phyloP scores from a whole-genome alignment of 768 basidiomycete genomes.

The Termitomyces sp. region DNA sequence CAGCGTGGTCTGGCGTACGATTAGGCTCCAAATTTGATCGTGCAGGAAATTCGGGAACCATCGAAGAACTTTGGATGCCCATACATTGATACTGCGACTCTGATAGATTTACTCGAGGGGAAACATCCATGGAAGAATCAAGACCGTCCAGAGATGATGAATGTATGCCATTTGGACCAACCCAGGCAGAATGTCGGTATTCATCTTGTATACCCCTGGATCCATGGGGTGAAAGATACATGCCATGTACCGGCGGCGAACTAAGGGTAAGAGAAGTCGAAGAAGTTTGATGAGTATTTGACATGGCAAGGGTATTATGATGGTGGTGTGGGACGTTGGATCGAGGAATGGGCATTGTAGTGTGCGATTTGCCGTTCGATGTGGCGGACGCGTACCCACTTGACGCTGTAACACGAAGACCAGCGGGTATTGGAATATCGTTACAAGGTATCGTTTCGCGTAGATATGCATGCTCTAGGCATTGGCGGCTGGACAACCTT shows the following conservation, averaged over 20 bases:
- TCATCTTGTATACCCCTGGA: conserved; percentile 20
- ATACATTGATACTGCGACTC: conserved; percentile 42
- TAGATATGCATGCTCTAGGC: conserved; percentile 86
- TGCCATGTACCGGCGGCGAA: conserved; percentile 16
- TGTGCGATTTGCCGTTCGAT: conserved; percentile 28
- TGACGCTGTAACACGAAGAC: conserved; percentile 36
- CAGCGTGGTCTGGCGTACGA: conserved; percentile 31
- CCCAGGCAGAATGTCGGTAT: conserved; percentile 19
- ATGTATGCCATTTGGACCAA: conserved; percentile 9
- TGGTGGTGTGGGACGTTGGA: conserved; percentile 24
- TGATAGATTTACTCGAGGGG: conserved; percentile 40
- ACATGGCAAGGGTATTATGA: conserved; percentile 9
- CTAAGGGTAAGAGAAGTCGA: conserved; percentile 30
- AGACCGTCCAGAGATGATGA: conserved; percentile 24
- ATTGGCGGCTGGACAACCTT: conserved; percentile 82
- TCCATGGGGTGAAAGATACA: conserved; percentile 20
- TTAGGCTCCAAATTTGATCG: conserved; percentile 36
- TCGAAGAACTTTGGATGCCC: conserved; percentile 47
- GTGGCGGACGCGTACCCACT: conserved; percentile 27
- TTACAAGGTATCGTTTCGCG: conserved; percentile 69
- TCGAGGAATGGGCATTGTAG: conserved; percentile 25
- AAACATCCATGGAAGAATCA: conserved; percentile 60
- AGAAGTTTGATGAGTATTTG: conserved; percentile 11
- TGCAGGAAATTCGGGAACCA: conserved; percentile 45
- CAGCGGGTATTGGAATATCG: conserved; percentile 56